A percentile compares a stretch with the other conserved stretches of the same genome.
phyloP scores from a whole-genome alignment of 352 stramenopile genomes.

The Pythium scleroteichum region DNA sequence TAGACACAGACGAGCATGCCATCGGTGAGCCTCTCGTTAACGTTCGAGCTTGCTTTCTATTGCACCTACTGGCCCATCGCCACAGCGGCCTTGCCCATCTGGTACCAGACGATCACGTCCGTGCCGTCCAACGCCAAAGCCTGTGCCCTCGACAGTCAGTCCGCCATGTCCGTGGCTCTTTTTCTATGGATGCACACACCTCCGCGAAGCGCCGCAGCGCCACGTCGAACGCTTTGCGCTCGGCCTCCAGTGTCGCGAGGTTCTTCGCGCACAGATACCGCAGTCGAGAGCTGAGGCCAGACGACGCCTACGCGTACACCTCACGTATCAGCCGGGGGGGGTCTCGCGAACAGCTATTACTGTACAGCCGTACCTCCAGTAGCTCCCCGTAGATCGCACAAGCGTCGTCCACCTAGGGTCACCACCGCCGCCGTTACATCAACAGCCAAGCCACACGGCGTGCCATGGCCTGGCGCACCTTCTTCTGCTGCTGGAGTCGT shows the following conservation, averaged over 20 bases:
- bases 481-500: slow-evolving; percentile 57
- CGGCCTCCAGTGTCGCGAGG: slow-evolving; percentile 53
- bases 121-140: slow-evolving; percentile 61
- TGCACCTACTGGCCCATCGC: slow-evolving; percentile 51
- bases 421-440: neutral
- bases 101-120: slow-evolving; percentile 76
- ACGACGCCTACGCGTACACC: slow-evolving; percentile 15
- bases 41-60: too few species aligned
- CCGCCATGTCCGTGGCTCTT: neutral
- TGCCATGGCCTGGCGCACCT: slow-evolving; percentile 22
- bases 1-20: slow-evolving; percentile 5
- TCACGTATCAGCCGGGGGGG: neutral
- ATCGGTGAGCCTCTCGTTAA: too few species aligned
- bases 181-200: slow-evolving; percentile 11
- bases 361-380: slow-evolving; percentile 7
- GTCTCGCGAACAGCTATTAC: neutral
- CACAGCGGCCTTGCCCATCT: slow-evolving; percentile 60
- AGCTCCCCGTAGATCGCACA: slow-evolving; percentile 39
- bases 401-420: slow-evolving; percentile 31
- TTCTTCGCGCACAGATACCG: slow-evolving; percentile 79
- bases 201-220: slow-evolving; percentile 52
- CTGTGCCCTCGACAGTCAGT: slow-evolving; percentile 12
- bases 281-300: slow-evolving; percentile 40
- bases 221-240: slow-evolving; percentile 38
- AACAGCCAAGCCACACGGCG: neutral